Base-by-base conservation (phyloP, 108 stramenopile genomes). In the Nitzschia putrida region DNA sequence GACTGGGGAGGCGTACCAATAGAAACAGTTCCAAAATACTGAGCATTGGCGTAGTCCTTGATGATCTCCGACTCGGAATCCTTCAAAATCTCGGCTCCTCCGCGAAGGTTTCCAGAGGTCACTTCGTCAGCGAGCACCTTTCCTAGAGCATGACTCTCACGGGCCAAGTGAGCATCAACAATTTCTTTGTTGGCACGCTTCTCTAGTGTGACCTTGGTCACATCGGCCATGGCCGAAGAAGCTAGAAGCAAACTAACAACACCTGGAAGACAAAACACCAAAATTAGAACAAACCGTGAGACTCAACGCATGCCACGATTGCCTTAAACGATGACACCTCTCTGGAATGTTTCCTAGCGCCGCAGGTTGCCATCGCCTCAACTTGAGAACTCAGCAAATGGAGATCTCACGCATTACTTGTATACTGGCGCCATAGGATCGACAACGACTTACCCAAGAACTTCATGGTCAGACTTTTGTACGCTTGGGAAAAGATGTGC, bases 31-130 rank as follows among this genome's bases (percentile, higher is more conserved):
- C 90, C 93, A 65, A 75, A 94, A 45, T 94, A 94, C 53, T 94
- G 93, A 0, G 93, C 93, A 66, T 94, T 94, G 66, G 83, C 85
- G 69, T 91, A 94, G 64, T 94, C 93, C 58, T 94, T 94, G 80
- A 94, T 91, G 45, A 77, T 66, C 63, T 83, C 80, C 25, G 74
- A 80, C 65, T 91, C 93, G 14, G 50, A 50, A 44, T 81, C 69
- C 21, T 79, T 61, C 52, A 61, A n/a, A 11, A 25, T 24, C 10
- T 53, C 66, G 11, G 20, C 44, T 29, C 26, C 40, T 12, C 58
- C 47, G 21, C 71, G 71, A 47, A 76, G 66, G 29, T 74, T 45
- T 45, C 71, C 71, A 26, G 68, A 37, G 18, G 49, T 53, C 25
- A 37, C 43, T 8, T 37, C 25, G 26, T 71, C 0, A 49, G 67